Evolutionary conservation across 2,329 filamentous ascomycete species (phyloP).

Genomic region (Coniochaeta sp.): DNA sequence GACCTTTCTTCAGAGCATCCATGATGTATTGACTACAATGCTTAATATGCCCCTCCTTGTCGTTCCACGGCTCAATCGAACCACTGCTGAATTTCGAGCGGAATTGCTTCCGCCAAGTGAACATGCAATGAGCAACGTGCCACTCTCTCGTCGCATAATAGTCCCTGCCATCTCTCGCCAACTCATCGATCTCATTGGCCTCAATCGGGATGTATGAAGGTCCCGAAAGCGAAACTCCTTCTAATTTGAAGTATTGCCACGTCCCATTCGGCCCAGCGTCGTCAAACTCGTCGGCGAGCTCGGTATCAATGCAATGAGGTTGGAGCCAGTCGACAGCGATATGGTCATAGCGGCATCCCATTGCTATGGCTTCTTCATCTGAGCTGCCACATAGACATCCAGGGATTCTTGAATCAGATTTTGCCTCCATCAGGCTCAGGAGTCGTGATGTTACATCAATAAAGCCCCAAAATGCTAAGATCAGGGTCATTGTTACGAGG

Average conservation of each 20-base stretch:
- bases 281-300: background rate
- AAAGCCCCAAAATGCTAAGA: background rate
- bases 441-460: background rate
- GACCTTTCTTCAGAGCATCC: background rate
- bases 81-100: background rate
- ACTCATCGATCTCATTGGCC: background rate
- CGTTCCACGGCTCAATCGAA: background rate
- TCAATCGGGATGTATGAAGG: background rate
- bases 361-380: background rate
- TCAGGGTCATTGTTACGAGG: background rate
- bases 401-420: background rate
- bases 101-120: background rate
- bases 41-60: background rate
- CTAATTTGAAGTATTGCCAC: background rate
- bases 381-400: background rate
- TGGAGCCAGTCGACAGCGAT: background rate
- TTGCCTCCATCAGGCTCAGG: background rate
- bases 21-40: background rate
- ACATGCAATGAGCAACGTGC: background rate
- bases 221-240: background rate
- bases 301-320: background rate
- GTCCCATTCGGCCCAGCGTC: background rate
- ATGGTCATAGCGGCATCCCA: background rate
- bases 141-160: background rate
- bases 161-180: background rate